Evolutionary conservation across 1,139 yeast species (phyloP).

Genomic region (Hemisphaericaspora lyxosophila): DNA sequence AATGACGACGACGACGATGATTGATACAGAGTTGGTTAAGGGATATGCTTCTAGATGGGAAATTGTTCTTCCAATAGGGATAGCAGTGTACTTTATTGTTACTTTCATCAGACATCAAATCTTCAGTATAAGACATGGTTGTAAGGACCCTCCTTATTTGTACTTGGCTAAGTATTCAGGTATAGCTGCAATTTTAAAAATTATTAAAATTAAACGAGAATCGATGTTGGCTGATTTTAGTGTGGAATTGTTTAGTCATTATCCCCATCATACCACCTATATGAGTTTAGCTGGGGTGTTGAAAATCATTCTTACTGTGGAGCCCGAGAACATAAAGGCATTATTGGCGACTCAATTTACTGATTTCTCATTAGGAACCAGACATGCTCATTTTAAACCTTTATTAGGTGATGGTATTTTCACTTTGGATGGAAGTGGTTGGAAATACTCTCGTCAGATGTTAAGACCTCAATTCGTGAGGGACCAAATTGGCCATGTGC

Average conservation of each 20-base stretch:
- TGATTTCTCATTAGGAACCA: conserved; percentile 52
- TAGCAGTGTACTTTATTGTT: conserved; percentile 7
- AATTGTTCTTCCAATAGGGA: conserved; percentile 7
- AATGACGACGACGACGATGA: too few relatives aligned
- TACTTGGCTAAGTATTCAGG: conserved; percentile 17
- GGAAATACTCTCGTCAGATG: conserved; percentile 58
- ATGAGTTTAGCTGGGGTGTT: conserved; percentile 35
- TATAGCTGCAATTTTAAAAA: conserved; percentile 16
- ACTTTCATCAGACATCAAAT: conserved; percentile 1
- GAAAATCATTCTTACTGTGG: conserved; percentile 22
- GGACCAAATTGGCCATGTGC: conserved; percentile 50
- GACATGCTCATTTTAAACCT: conserved; percentile 43
- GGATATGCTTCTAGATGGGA: conserved; percentile 5
- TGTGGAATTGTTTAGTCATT: conserved; percentile 15
- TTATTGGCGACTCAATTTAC: conserved; percentile 45
- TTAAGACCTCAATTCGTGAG: conserved; percentile 56
- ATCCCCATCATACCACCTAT: conserved; percentile 22
- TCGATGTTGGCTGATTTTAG: conserved; percentile 29
- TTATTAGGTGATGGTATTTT: conserved; percentile 59
- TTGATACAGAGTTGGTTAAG: neutral
- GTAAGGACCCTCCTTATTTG: conserved; percentile 16
- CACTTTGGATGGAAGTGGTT: conserved; percentile 56
- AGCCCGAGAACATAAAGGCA: conserved; percentile 40
- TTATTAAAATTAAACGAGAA: conserved; percentile 20
- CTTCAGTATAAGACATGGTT: conserved; percentile 20